Base-by-base conservation (phyloP, 208 protist species). In the Acanthamoeba sp. region DNA sequence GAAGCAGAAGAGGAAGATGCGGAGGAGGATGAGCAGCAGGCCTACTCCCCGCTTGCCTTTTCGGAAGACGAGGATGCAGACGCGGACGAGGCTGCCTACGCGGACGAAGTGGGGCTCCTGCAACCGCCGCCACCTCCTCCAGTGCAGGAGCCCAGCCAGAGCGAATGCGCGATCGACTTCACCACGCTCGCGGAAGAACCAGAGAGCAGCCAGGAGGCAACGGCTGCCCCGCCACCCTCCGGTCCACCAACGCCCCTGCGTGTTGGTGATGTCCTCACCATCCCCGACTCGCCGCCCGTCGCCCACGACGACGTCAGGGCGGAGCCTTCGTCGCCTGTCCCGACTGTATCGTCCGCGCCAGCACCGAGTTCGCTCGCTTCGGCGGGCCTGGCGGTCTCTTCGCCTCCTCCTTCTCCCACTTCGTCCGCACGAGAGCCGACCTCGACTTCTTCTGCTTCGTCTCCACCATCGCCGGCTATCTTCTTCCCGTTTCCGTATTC, bases 51-150 rank as follows among this genome's bases (percentile, higher is more conserved):
- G 10, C 69, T 78, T 10, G 69, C 18, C 29, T 78, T 78, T 22
- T 78, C 69, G 20, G 69, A 78, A 22, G 69, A 18, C 5, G 69
- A 78, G 29, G 69, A 78, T 20, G 69, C 42, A 48, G 69, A 78
- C 20, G 69, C 42, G 4, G 38, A 27, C 18, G 69, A 78, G 36
- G 69, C 69, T 22, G 69, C 69, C 14, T 78, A 78, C 45, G 69
- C 14, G 1, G 69, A 20, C 22, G 69, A 22, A 16, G 38, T 78
- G 20, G 69, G 59, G 9, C 1, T 27, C 59, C 27, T 32, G 59
- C 24, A 27, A 4, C 59, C 27, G n/a, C 59, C 59, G 27, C 20
- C 6, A 71, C 14, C 27, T 36, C 7, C 62, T 22, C 27, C 27
- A 29, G 62, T 29, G 27, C 6, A 5, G 38, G 27, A 29, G 18